A percentile compares a stretch with the other conserved stretches of the same genome.
Evolutionary conservation across 2,329 filamentous ascomycete genomes (phyloP).

Genomic region (Arachnopeziza araneosa): DNA sequence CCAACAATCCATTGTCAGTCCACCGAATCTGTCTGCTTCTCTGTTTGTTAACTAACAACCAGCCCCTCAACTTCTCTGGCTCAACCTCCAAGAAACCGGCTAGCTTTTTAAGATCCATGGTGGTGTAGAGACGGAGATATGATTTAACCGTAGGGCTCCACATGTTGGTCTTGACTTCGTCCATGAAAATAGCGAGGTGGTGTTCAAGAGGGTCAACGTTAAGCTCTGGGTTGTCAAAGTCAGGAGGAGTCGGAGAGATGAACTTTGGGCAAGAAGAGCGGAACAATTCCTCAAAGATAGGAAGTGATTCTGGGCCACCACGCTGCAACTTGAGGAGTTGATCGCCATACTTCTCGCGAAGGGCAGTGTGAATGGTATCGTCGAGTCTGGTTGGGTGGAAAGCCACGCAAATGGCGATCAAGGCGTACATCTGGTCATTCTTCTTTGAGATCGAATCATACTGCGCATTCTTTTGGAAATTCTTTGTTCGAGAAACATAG

Average conservation of each 20-base stretch:
- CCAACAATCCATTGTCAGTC: slow-evolving; percentile 82
- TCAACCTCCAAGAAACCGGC: slow-evolving; percentile 95
- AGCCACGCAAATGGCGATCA: slow-evolving; percentile 97
- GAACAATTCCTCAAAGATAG: slow-evolving; percentile 98
- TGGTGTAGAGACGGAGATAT: slow-evolving; percentile 98
- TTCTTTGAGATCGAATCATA: slow-evolving; percentile 99
- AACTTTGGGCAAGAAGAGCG: slow-evolving; percentile 97
- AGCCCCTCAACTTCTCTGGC: slow-evolving; percentile 90
- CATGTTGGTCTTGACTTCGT: slow-evolving; percentile 99
- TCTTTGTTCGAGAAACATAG: slow-evolving; percentile 98
- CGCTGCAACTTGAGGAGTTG: slow-evolving; percentile 96
- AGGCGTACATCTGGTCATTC: slow-evolving; percentile 99
- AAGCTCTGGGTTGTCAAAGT: slow-evolving; percentile 93
- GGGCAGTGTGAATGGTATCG: slow-evolving; percentile 96
- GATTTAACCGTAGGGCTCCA: slow-evolving; percentile 97
- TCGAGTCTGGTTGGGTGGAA: slow-evolving; percentile 96
- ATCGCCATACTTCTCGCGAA: slow-evolving; percentile 98
- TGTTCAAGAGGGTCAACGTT: slow-evolving; percentile 98
- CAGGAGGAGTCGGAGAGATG: slow-evolving; percentile 93
- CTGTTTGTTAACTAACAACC: slow-evolving; percentile 97
- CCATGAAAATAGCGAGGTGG: slow-evolving; percentile 97
- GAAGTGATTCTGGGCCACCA: slow-evolving; percentile 89
- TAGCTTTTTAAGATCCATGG: slow-evolving; percentile 98
- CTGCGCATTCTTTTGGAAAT: slow-evolving; percentile 98
- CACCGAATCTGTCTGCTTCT: slow-evolving; percentile 94